Evolutionary conservation across 371 early-diverging fungal species (phyloP).

Genomic region (Mortierella sp.): DNA sequence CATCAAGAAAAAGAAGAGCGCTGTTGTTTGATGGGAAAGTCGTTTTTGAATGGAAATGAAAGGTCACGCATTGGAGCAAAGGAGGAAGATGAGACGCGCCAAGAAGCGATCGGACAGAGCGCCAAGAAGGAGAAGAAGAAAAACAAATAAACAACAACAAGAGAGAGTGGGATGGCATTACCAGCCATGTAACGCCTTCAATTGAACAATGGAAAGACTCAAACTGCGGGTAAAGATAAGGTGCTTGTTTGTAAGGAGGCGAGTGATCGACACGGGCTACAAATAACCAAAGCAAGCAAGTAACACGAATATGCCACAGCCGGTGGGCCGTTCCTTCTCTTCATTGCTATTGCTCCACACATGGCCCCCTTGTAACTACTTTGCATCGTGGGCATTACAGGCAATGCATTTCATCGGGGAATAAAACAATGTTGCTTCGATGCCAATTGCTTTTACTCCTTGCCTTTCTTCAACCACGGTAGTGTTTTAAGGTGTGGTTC

Average conservation of each 20-base stretch:
- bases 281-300: background rate
- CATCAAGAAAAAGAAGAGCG: background rate
- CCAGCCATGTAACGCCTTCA: too few relatives aligned
- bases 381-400: background rate
- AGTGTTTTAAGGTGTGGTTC: too few relatives aligned
- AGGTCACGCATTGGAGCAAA: background rate
- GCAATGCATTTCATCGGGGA: background rate
- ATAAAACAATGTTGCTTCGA: background rate
- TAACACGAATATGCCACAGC: background rate
- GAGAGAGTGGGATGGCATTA: background rate
- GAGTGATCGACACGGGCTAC: background rate
- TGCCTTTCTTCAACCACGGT: background rate
- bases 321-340: background rate
- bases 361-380: background rate
- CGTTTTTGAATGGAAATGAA: background rate
- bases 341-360: background rate
- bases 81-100: background rate
- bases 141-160: background rate
- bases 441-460: too few relatives aligned
- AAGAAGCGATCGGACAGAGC: constrained; percentile 10
- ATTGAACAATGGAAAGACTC: too few relatives aligned
- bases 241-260: background rate
- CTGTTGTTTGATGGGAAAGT: constrained; percentile 4
- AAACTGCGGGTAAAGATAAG: background rate
- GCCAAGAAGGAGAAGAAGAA: background rate